Evolutionary conservation across 352 stramenopile genomes (phyloP), one percentile per base, ranked within the genome.

Genomic region (Phytophthora uliginosa): DNA sequence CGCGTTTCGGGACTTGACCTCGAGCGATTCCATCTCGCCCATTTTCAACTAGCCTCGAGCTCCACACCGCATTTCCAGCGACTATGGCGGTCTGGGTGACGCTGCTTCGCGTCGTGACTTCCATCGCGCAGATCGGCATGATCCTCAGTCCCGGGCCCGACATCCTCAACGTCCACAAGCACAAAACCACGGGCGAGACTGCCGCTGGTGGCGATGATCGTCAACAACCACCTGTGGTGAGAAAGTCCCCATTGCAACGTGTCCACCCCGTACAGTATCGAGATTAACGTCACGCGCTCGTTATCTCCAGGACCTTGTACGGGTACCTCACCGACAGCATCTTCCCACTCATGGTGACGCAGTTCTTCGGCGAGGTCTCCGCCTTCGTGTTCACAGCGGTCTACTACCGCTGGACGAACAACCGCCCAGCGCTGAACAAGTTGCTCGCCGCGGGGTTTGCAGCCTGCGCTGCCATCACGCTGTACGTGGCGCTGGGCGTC

Each of bases 401-500:
- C 22, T 81, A 78, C 62, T 73, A 71, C 51, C 52, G 63, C 33
- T 78, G 68, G 59, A 28, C 54, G 12, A 61, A n/a, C 9, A n/a
- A 70, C 45, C 71, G 71, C 12, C 53, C 34, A 5, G 34, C 58
- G 52, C 28, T 78, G 9, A 47, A 72, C 50, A 60, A 51, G 20
- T 28, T 71, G 2, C 51, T 73, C 1, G 59, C 63, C 3, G 42
- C 53, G 17, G 73, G 53, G 7, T 18, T 65, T 9, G 34, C 63
- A 47, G 22, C 57, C 1, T 75, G 66, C 47, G 33, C 73, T 20
- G 50, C 47, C 40, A 75, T 65, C 57, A 78, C 79, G 7, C 20
- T 62, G 20, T 89, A 86, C 63, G 69, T 78, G 26, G 69, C 73
- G 28, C 50, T 89, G 31, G 79, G 77, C 12, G 28, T 78, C 13